Evolutionary conservation across 116 monocot genomes (phyloP), one percentile per base, ranked within the genome.

Genomic region (Posidonia oceanica): DNA sequence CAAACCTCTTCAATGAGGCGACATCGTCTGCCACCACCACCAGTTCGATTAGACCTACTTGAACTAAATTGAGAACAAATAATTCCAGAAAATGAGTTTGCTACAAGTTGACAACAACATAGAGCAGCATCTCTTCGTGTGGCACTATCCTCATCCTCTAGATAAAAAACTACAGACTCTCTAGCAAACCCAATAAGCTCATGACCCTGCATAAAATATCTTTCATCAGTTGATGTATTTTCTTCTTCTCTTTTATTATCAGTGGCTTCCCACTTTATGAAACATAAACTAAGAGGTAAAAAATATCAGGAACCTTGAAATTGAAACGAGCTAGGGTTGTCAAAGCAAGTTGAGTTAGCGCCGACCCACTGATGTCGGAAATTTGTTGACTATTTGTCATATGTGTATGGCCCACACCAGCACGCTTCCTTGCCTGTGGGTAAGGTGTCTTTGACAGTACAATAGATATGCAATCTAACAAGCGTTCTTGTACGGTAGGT

Each of bases 91-190:
- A 96, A 81, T 60, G 89, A 91, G 53, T 87, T 89, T 55, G 85
- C 89, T 63, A 89, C 83, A 80, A 96, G 75, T 82, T 86, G 84
- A 72, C 96, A 91, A 78, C 91, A 96, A 69, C 96, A 96, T 61
- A 89, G 72, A 74, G 96, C 91, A 66, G 96, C 91, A 77, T 88
- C 86, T 76, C 82, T 88, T 73, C 96, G 75, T 21, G 91, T 96
- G 60, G 76, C 78, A 69, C 89, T 82, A 83, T 96, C 96, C 64
- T 91, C 92, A 83, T 96, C 96, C 68, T 96, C 96, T 76, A 96
- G 77, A 80, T 91, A 96, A 68, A 79, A 62, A 68, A 96, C 83
- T 73, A 89, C 96, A 71, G 89, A 81, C 73, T 85, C 88, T 85
- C 89, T 81, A 63, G 91, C 86, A 83, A 96, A 96, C 57, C 83